Conservation (phyloP, 768 basidiomycete species). For the Hypholoma fasciculare region DNA sequence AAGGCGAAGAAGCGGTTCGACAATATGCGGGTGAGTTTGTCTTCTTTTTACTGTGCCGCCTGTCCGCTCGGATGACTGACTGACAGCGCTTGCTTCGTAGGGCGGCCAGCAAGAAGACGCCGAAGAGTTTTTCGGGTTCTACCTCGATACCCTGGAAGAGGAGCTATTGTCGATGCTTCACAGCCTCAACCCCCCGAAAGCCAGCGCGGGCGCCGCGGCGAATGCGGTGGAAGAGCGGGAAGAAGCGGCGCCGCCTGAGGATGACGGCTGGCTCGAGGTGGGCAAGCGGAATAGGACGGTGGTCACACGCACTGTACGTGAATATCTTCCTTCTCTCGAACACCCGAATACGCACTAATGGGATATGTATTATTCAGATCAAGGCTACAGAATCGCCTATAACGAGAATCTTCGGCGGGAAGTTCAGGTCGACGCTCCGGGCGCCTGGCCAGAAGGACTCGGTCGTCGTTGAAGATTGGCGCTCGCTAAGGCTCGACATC, state of each 20-base stretch:
- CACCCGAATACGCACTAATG: too few species aligned
- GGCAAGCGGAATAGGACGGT: slow-evolving; percentile 84
- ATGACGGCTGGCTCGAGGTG: slow-evolving; percentile 90
- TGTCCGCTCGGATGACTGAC: background rate
- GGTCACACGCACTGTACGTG: slow-evolving; percentile 75
- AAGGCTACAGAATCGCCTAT: slow-evolving; percentile 86
- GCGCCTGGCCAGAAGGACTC: slow-evolving; percentile 85
- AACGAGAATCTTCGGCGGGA: slow-evolving; percentile 91
- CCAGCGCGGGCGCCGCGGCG: slow-evolving; percentile 21
- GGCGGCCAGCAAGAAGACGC: slow-evolving; percentile 97
- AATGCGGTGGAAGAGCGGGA: slow-evolving; percentile 43
- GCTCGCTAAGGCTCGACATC: slow-evolving; percentile 86
- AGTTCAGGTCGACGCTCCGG: slow-evolving; percentile 81
- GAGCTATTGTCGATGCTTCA: slow-evolving; percentile 74
- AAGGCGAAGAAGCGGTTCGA: slow-evolving; percentile 94
- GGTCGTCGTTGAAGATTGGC: slow-evolving; percentile 89
- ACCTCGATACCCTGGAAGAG: slow-evolving; percentile 92
- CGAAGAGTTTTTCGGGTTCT: slow-evolving; percentile 98
- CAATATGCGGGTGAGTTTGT: slow-evolving; percentile 68
- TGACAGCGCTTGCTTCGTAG: slow-evolving; percentile 30
- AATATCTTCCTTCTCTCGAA: too few species aligned
- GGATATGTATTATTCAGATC: slow-evolving; percentile 41
- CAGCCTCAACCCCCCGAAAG: slow-evolving; percentile 44
- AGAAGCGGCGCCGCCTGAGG: slow-evolving; percentile 41
- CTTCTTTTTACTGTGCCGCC: slow-evolving; percentile 1